These are phyloP conservation scores for Prunus persica DNA, from an alignment of 306 rosid species.

Conservation along the genomic window Prunus_persica_NCBIv2 NC_034016.1:17744501-17745000, in stretches of 20 bases:
- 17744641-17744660: conserved; percentile 1
- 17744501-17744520: conserved; percentile 30
- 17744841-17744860: conserved; percentile 37
- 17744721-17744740: conserved; percentile 25
- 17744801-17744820: background rate
- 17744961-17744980: conserved; percentile 1
- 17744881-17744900: conserved; percentile 13
- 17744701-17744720: conserved; percentile 28
- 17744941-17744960: conserved; percentile 1
- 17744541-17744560: background rate
- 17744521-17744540: conserved; percentile 10
- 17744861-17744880: conserved; percentile 11
- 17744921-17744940: background rate
- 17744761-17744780: conserved; percentile 25
- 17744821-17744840: background rate
- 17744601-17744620: background rate
- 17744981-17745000: conserved; percentile 3
- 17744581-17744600: background rate
- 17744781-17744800: conserved; percentile 16
- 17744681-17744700: conserved; percentile 20
- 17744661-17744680: conserved; percentile 24
- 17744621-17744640: background rate
- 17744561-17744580: background rate
- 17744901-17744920: conserved; percentile 6
- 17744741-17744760: conserved; percentile 19